These are phyloP conservation scores for cucumber (Cucumis sativus) DNA, from an alignment of 306 rosid genomes.

Conservation along the genomic window DNA sequence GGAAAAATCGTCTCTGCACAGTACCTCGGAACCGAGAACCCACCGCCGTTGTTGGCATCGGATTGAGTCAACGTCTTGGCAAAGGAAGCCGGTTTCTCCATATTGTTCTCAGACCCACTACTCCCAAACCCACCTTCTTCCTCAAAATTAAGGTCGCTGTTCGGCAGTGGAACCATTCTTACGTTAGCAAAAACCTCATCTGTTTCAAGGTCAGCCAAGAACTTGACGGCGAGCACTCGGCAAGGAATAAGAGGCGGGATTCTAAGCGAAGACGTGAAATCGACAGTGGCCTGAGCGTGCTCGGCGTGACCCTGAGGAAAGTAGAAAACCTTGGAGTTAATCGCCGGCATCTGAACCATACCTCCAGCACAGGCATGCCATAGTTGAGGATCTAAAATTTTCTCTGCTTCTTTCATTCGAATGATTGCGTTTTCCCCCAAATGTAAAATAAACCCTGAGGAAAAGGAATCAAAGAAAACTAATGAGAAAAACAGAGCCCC, in stretches of 20 bases:
- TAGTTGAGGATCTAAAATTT: slow-evolving; percentile 74
- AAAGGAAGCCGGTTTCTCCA: slow-evolving; percentile 74
- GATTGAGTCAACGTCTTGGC: slow-evolving; percentile 94
- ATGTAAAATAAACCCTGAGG: neutral
- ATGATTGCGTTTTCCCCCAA: neutral
- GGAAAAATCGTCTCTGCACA: slow-evolving; percentile 96
- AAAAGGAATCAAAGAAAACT: neutral
- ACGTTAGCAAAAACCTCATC: slow-evolving; percentile 71
- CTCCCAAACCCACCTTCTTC: slow-evolving; percentile 20
- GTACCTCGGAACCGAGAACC: slow-evolving; percentile 91
- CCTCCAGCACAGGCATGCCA: slow-evolving; percentile 99
- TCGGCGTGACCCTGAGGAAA: slow-evolving; percentile 97
- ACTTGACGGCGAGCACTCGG: slow-evolving; percentile 49
- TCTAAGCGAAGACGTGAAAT: slow-evolving; percentile 29
- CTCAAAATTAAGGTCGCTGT: slow-evolving; percentile 24
- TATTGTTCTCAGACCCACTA: slow-evolving; percentile 27
- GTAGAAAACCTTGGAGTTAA: slow-evolving; percentile 75
- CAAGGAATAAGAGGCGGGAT: slow-evolving; percentile 64
- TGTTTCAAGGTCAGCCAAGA: slow-evolving; percentile 78
- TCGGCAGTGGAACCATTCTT: slow-evolving; percentile 34
- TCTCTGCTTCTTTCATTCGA: slow-evolving; percentile 50
- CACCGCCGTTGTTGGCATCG: slow-evolving; percentile 97
- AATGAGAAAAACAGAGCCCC: slow-evolving; percentile 1
- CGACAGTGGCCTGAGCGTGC: slow-evolving; percentile 64
- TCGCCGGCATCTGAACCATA: slow-evolving; percentile 87